Evolutionary conservation across 1,139 yeast species (phyloP), one percentile per base, ranked within the genome.

Genomic region (Candida dubliniensis): DNA sequence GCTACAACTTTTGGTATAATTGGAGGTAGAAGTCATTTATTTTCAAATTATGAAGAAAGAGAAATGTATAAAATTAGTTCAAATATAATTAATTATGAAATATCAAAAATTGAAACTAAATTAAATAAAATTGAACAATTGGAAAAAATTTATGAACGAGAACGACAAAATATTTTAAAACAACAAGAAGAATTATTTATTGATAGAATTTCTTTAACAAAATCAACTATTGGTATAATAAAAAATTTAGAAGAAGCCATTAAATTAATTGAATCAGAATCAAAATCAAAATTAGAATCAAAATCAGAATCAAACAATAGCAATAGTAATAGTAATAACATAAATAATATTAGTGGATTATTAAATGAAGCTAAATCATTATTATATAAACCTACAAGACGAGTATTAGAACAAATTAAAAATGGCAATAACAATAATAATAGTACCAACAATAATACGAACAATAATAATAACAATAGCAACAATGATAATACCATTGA

Each of bases 151-250:
- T 76, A 87, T 48, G 96, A 88, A 58, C 71, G 81, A 29, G 96
- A 91, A 62, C 82, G 89, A 50, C 84, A 85, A 49, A 78, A 80
- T 45, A 62, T 93, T 47, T 84, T 84, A 41, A 77, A 77, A 48
- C 90, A 85, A 58, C 93, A 93, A 50, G 95, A 89, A 60, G 93
- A 87, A 51, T 68, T 88, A 25, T 84, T 89, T 53, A 64, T 87
- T 47, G 96, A 91, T 58, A 74, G 96, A 45, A 66, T 93, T 44
- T 79, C 91, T 13, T 77, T 89, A 51, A 80, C 86, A 46, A 78
- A 77, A 52, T 79, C 84, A 39, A 80, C 87, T 6, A 65, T 76
- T 23, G 67, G 67, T 10, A 77, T 82, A 10, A 74, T 82, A 36
- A 67, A 67, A 37, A 75, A 81, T 52, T 66, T 85, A 37, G 65